Evolutionary conservation across 305 asterid genomes (phyloP), one percentile per base, ranked within the genome.

Genomic region (Petunia hybrid): DNA sequence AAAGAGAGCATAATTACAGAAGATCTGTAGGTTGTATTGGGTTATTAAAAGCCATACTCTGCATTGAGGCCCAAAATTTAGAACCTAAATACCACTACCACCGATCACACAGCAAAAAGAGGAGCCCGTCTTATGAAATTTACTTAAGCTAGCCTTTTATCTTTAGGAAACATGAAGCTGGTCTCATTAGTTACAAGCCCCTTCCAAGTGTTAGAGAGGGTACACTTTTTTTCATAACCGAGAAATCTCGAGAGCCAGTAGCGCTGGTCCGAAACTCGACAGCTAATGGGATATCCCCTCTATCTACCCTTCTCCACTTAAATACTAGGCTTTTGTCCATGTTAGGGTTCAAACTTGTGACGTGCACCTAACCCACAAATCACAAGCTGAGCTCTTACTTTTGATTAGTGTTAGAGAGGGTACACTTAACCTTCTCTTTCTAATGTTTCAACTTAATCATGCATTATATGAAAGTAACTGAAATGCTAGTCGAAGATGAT

Each of bases 21-120:
- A 66, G 74, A 66, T 66, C 14, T 40, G 51, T 66, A 40, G 51
- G 6, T 66, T 66, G 53, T 40, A 12, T 66, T 14, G 36, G 74
- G 6, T 66, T 2, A 7, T 66, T 40, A 40, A 40, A 40, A 14
- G 14, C 51, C 2, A 3, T 14, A 40, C 14, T 40, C 51, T 40
- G 42, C 4, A 66, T 14, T 14, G 53, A 66, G 53, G 35, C 35
- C 74, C 40, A 3, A 66, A 39, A 41, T 66, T 22, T 2, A 14
- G 36, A 66, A 64, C 13, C 51, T n/a, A 9, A 40, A 65, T 41
- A 66, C 41, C 74, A 41, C 51, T 40, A 66, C 3, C n/a, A 66
- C 13, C 73, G 14, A 66, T 40, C 73, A 39, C 51, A 66, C 6
- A 8, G 48, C 22, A 40, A 66, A 66, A 12, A 66, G 51, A 13